Evolutionary conservation across 352 stramenopile genomes (phyloP).

Genomic region (Globisporangium barbulae): DNA sequence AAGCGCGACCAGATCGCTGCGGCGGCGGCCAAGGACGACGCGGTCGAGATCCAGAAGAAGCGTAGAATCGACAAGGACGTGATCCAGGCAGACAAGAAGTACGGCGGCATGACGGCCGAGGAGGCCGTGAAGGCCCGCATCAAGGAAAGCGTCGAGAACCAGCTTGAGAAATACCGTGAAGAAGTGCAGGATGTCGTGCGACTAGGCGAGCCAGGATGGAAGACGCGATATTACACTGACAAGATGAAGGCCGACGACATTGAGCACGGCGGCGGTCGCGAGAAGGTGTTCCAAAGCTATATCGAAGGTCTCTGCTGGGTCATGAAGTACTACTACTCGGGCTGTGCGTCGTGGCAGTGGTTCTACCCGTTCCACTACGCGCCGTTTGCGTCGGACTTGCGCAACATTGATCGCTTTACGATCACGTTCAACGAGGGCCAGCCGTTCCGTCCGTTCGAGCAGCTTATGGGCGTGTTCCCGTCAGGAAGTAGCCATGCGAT

Average conservation of each 20-base stretch:
- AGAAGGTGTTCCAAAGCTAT: conserved; percentile 93
- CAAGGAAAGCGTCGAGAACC: conserved; percentile 70
- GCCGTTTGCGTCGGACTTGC: conserved; percentile 91
- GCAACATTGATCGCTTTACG: conserved; percentile 82
- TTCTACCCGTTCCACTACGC: conserved; percentile 99
- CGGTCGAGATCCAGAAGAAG: conserved; percentile 80
- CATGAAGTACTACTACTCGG: conserved; percentile 99
- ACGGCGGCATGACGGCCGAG: conserved; percentile 53
- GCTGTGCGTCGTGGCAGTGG: conserved; percentile 99
- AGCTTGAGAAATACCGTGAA: conserved; percentile 79
- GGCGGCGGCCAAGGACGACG: conserved; percentile 54
- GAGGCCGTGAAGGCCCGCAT: conserved; percentile 81
- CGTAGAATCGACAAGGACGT: conserved; percentile 57
- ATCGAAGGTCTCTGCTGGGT: conserved; percentile 99
- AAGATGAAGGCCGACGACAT: conserved; percentile 88
- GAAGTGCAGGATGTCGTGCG: conserved; percentile 92
- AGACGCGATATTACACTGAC: conserved; percentile 90
- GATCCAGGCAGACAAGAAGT: conserved; percentile 71
- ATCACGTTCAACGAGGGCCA: conserved; percentile 94
- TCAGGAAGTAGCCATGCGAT: conserved; percentile 92
- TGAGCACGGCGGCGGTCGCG: conserved; percentile 79
- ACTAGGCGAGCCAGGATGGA: conserved; percentile 96
- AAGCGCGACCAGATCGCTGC: conserved; percentile 73
- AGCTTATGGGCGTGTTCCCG: conserved; percentile 98
- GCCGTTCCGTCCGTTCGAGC: conserved; percentile 97